Evolutionary conservation across 2,329 filamentous ascomycete genomes (phyloP), one percentile per base, ranked within the genome.

Genomic region (Aspergillus aculeatinus): DNA sequence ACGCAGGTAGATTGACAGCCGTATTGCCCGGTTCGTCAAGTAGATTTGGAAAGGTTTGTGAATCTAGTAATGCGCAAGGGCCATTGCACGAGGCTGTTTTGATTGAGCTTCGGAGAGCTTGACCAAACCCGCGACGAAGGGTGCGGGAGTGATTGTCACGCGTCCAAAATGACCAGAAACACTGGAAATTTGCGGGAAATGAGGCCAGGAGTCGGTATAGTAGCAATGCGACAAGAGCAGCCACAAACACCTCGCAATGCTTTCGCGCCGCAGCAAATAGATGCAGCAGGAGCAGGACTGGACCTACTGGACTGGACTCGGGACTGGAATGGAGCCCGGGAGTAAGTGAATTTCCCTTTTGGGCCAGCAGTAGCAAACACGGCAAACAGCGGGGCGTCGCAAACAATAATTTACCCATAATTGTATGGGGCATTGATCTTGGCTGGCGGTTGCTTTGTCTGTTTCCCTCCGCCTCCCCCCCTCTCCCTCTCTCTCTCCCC

Each of bases 321-420:
- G 27, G 27, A 27, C 7, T 29, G 27, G 27, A 29, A 29, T 29
- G 27, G 27, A 9, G 27, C 27, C 27, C 27, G 27, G 27, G 7
- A 35, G 33, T 35, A 35, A 12, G 5, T 16, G 33, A 29, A 60
- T 53, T 65, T 48, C 65, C 60, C 51, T 44, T 67, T 67, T 67
- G 65, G 61, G 58, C 51, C 35, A 55, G 23, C 23, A 53, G 27
- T 14, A 16, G 49, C 72, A 74, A 74, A 73, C 67, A 63, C 25
- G 70, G 72, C 70, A 63, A 51, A 57, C 55, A 58, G 65, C 66
- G 66, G 61, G 55, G 59, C 51, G 16, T 47, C 14, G 4, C 6
- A 42, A 42, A 7, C 39, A 44, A 44, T 44, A 19, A 44, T n/a
- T n/a, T 44, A 44, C 6, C 12, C 33, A 29, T 29, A 29, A 29